A percentile compares a stretch with the other conserved stretches of the same genome.
Evolutionary conservation across 2,329 filamentous ascomycete species (phyloP).

Genomic region (Camptophora hylomeconis): DNA sequence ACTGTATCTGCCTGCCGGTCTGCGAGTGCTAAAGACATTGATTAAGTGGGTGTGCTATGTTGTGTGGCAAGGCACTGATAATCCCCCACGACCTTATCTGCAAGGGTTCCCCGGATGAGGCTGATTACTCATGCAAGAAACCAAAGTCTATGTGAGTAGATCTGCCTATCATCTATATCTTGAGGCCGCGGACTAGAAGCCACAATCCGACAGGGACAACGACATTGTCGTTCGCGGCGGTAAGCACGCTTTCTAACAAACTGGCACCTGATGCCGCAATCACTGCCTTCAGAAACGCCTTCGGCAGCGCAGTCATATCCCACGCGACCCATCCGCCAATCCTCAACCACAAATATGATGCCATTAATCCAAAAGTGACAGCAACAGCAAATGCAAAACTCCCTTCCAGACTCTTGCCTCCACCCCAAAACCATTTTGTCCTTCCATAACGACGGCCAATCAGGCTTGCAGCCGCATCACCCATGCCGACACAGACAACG

Average conservation of each 20-base stretch:
- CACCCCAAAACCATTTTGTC: conserved; percentile 91
- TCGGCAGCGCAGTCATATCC: not conserved
- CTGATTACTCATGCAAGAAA: too few species aligned
- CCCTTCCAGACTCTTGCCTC: conserved; percentile 89
- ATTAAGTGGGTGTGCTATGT: too few species aligned
- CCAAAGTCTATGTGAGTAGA: too few species aligned
- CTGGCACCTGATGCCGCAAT: conserved; percentile 70
- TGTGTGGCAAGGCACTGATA: too few species aligned
- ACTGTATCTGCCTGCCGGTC: too few species aligned
- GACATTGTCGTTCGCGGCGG: conserved; percentile 96
- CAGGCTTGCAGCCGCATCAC: conserved; percentile 83
- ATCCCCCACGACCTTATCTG: too few species aligned
- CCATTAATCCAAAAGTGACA: conserved; percentile 60
- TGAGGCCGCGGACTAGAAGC: conserved; percentile 71
- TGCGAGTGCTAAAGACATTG: too few species aligned
- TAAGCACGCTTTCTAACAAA: conserved; percentile 86
- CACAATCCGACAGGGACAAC: conserved; percentile 87
- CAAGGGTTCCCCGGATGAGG: too few species aligned
- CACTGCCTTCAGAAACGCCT: conserved; percentile 44
- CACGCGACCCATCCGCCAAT: conserved; percentile 53
- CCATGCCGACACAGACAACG: conserved; percentile 86
- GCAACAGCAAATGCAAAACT: conserved; percentile 66
- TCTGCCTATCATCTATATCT: conserved; percentile 8
- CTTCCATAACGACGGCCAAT: conserved; percentile 77
- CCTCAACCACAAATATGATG: conserved; percentile 60